phyloP scores from a whole-genome alignment of 2,329 filamentous ascomycete species.

The Botrytis fabae region DNA sequence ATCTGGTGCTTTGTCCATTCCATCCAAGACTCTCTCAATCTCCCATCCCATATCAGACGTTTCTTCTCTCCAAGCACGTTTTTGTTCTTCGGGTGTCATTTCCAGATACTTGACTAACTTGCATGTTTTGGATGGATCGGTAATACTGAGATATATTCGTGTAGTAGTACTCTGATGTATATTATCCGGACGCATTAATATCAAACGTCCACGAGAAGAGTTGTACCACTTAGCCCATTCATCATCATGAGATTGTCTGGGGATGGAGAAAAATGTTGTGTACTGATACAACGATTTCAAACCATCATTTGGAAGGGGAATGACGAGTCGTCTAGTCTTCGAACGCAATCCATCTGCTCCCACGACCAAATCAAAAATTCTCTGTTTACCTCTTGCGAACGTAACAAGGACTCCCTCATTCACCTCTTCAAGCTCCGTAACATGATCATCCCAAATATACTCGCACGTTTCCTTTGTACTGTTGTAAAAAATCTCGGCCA shows the following conservation, averaged over 20 bases:
- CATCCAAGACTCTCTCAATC: conserved; percentile 42
- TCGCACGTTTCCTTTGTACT: conserved; percentile 36
- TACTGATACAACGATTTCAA: conserved; percentile 41
- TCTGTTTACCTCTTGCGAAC: conserved; percentile 1
- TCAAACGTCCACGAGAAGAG: background rate
- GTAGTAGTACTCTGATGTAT: background rate
- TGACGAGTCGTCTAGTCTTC: conserved; percentile 47
- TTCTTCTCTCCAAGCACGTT: background rate
- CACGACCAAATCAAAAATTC: conserved; percentile 47
- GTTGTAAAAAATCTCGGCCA: conserved; percentile 45
- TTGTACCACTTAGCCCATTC: conserved; percentile 17
- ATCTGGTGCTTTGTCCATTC: conserved; percentile 42
- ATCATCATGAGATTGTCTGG: conserved; percentile 39
- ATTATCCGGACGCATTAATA: conserved; percentile 9
- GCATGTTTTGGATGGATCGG: background rate
- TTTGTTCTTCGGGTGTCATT: conserved; percentile 4
- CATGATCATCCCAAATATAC: conserved; percentile 24
- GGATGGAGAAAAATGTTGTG: conserved; percentile 47
- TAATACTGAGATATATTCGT: conserved; percentile 9
- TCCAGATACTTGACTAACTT: background rate
- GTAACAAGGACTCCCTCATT: background rate
- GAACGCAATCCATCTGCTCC: conserved; percentile 52
- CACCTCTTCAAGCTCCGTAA: background rate
- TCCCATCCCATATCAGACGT: conserved; percentile 44
- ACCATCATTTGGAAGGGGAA: conserved; percentile 45